phyloP scores from a whole-genome alignment of 306 rosid species.

The Astragalus glycyphyllos region DNA sequence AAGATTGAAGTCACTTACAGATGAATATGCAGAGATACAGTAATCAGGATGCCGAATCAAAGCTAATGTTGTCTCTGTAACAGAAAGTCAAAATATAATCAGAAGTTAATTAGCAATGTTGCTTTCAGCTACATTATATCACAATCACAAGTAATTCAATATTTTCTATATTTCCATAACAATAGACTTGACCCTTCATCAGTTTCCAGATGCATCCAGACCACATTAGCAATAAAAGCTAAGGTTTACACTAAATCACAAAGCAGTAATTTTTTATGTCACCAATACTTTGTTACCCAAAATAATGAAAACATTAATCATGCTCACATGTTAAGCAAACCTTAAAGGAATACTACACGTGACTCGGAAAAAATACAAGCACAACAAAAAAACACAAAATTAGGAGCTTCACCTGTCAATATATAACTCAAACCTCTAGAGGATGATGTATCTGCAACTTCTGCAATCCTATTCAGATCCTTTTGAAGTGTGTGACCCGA shows the following conservation, averaged over 20 bases:
- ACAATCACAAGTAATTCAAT: conserved; percentile 20
- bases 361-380: not conserved
- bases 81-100: conserved; percentile 45
- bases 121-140: conserved; percentile 21
- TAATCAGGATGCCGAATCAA: conserved; percentile 94
- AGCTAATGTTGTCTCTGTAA: conserved; percentile 87
- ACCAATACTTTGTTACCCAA: conserved; percentile 6
- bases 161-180: conserved; percentile 30
- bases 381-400: not conserved
- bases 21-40: conserved; percentile 88
- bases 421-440: conserved; percentile 81
- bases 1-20: conserved; percentile 68
- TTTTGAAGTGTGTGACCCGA: conserved; percentile 82
- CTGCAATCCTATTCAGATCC: conserved; percentile 93
- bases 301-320: conserved; percentile 23
- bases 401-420: conserved; percentile 76
- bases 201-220: conserved; percentile 17
- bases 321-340: conserved; percentile 7
- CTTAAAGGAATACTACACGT: not conserved
- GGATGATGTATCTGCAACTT: conserved; percentile 88
- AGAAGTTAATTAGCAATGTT: conserved; percentile 23
- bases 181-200: not conserved
- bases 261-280: not conserved
- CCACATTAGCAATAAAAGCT: not conserved
- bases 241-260: too few relatives aligned